Percentiles rank a stretch among this genome's conserved stretches.
phyloP scores from a whole-genome alignment of 2,329 filamentous ascomycete genomes.

The Furcasterigmium furcatum region DNA sequence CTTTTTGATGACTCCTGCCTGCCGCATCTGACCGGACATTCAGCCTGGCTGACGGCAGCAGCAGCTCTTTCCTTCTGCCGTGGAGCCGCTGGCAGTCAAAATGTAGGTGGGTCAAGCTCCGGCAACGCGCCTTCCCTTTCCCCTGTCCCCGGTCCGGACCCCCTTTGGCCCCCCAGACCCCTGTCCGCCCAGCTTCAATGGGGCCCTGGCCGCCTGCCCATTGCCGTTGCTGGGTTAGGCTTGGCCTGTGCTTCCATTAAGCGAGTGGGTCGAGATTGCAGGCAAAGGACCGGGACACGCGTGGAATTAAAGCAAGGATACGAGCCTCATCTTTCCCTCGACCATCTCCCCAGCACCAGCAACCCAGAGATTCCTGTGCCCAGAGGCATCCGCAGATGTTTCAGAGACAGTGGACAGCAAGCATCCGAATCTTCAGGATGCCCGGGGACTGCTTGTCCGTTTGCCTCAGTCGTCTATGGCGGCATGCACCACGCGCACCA shows the following conservation, averaged over 20 bases:
- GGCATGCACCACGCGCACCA: too few species aligned
- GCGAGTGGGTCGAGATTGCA: constrained; percentile 21
- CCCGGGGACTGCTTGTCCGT: too few species aligned
- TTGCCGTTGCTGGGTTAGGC: constrained; percentile 6
- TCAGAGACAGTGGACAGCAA: background rate
- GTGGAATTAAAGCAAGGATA: constrained; percentile 2
- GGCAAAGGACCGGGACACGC: background rate
- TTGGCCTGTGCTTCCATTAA: constrained; percentile 14
- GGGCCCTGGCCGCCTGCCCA: background rate
- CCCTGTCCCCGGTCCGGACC: too few species aligned
- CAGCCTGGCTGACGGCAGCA: too few species aligned
- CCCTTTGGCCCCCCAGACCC: too few species aligned
- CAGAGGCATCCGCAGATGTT: background rate
- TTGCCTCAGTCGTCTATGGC: too few species aligned
- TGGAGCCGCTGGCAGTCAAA: background rate
- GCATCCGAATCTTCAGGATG: too few species aligned
- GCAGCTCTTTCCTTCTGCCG: too few species aligned
- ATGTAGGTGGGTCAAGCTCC: background rate
- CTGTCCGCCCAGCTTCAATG: background rate
- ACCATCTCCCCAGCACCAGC: background rate
- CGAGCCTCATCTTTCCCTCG: background rate
- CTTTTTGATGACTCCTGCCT: too few species aligned
- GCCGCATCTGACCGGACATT: too few species aligned
- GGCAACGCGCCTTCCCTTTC: background rate
- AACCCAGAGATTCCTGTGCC: too few species aligned